Conservation (phyloP, 306 rosid species). For the Citrullus mucosospermus region DNA sequence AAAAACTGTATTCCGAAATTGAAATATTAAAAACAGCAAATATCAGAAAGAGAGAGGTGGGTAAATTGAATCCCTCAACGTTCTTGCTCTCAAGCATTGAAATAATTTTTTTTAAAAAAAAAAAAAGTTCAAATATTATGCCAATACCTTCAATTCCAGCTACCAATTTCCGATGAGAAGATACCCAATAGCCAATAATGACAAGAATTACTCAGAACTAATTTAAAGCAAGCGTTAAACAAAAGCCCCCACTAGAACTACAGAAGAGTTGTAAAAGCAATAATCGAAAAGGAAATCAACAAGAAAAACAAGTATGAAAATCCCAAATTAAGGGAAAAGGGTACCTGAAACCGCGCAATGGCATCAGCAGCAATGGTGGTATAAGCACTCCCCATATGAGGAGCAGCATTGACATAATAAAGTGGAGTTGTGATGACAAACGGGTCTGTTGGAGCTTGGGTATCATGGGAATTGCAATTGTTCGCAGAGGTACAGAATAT, state of each 20-base stretch:
- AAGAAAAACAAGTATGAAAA: not conserved
- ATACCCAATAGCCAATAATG: not conserved
- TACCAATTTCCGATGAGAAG: not conserved
- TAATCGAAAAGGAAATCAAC: not conserved
- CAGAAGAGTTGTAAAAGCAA: not conserved
- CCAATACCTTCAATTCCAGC: not conserved
- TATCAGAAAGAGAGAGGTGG: not conserved
- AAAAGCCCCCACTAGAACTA: not conserved
- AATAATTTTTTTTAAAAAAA: not conserved
- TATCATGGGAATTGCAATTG: slow-evolving; percentile 1
- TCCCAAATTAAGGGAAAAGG: not conserved
- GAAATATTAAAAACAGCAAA: not conserved
- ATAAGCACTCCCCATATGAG: slow-evolving; percentile 97
- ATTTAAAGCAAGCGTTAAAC: not conserved
- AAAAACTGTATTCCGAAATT: not conserved
- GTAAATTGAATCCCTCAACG: not conserved
- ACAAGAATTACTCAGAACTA: not conserved
- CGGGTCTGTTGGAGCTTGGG: slow-evolving; percentile 21
- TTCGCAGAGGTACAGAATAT: slow-evolving; percentile 31
- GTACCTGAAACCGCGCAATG: slow-evolving; percentile 89
- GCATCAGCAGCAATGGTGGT: slow-evolving; percentile 95
- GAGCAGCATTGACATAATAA: slow-evolving; percentile 96
- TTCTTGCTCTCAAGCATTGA: not conserved
- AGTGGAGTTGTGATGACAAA: slow-evolving; percentile 87
- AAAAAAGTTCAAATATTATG: not conserved